Evolutionary conservation across 2,329 filamentous ascomycete genomes (phyloP), one percentile per base, ranked within the genome.

Genomic region (Alternaria sp.): DNA sequence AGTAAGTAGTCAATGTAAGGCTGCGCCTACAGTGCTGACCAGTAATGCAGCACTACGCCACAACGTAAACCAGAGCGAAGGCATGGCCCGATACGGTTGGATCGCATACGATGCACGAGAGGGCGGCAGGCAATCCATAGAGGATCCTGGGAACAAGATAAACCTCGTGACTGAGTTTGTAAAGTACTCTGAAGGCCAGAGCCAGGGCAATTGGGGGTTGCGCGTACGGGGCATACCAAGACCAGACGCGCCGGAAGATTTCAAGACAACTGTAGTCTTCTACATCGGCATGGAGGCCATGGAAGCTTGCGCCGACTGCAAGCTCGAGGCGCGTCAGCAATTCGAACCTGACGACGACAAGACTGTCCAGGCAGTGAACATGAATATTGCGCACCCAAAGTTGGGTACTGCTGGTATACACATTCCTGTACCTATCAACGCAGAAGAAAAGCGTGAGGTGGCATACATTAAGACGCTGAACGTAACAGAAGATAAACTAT

Each of bases 61-160:
- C 78, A 96, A 94, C 0, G 97, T 95, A 80, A 94, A 97, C 78
- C 94, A 97, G 76, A 87, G 94, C 76, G 92, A 95, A 74, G 91
- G 91, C 66, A 97, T 98, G 87, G 89, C 88, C 43, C 94, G 94
- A 49, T 98, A 98, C 78, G 94, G 94, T 62, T 99, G 95, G 94
- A 93, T 97, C 69, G 91, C 95, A 75, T 99, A 96, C 79, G 94
- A 98, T 80, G 88, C 92, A 32, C 86, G 94, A 58, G 89, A 84
- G 54, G 95, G 94, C 61, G 95, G 94, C 49, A 84, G 91, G 18
- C 92, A 98, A 79, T 90, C 90, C 2, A 94, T 98, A 57, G 91
- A 94, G 73, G 95, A 98, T 75, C 88, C 88, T 52, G 89, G 87
- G 43, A 98, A 97, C 80, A 87, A 87, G 54, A 85, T 98, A 63